Evolutionary conservation across 2,329 filamentous ascomycete genomes (phyloP).

Genomic region (Salinomyces thailandicus): DNA sequence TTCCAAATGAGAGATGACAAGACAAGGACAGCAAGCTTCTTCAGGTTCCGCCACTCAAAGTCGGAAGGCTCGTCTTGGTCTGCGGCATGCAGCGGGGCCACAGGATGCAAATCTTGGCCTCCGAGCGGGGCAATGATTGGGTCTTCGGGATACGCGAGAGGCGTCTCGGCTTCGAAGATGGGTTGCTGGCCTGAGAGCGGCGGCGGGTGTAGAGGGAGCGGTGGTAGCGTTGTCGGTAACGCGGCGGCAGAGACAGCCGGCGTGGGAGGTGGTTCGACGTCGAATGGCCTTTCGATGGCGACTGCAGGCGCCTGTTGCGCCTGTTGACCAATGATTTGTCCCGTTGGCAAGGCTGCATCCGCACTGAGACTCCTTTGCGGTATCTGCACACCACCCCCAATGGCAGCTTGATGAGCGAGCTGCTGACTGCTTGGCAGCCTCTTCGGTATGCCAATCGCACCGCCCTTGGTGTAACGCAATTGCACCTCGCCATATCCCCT

Average conservation of each 20-base stretch:
- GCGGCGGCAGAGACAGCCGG: conserved; percentile 17
- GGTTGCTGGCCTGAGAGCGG: conserved; percentile 22
- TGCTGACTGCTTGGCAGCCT: not conserved
- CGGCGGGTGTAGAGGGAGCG: conserved; percentile 26
- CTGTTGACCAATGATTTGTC: not conserved
- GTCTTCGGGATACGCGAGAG: conserved; percentile 32
- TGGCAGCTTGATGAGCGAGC: not conserved
- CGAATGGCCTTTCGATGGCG: conserved; percentile 6
- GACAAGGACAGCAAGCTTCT: conserved; percentile 85
- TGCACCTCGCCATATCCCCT: conserved; percentile 1
- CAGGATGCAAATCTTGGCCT: conserved; percentile 8
- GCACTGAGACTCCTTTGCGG: conserved; percentile 19
- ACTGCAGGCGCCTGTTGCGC: conserved; percentile 1
- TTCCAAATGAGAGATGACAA: conserved; percentile 84
- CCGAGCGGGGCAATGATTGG: conserved; percentile 13
- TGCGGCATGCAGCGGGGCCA: not conserved
- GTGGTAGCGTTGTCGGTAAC: conserved; percentile 27
- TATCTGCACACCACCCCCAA: not conserved
- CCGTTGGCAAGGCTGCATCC: conserved; percentile 12
- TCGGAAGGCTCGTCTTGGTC: conserved; percentile 53
- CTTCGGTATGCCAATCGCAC: conserved; percentile 52
- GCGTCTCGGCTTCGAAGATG: conserved; percentile 33
- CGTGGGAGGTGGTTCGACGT: conserved; percentile 9
- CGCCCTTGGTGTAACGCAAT: not conserved
- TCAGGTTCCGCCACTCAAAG: conserved; percentile 71